These are phyloP conservation scores for Diaporthe sp. DNA, from an alignment of 2,329 filamentous ascomycete species.

Conservation along the genomic window DNA sequence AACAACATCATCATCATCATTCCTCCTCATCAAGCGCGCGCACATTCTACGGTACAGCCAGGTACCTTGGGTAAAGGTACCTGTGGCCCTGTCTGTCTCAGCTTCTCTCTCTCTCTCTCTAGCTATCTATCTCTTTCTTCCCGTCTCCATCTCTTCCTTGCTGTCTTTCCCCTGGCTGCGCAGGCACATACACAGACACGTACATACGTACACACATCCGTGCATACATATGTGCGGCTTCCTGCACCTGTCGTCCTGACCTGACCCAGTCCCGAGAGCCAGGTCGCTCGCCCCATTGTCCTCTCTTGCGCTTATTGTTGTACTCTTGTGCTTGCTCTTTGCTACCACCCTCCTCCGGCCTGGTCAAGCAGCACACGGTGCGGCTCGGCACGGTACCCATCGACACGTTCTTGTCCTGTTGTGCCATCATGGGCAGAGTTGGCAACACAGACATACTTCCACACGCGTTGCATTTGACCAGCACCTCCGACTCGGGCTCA, in stretches of 20 bases:
- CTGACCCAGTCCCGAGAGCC: slow-evolving; percentile 28
- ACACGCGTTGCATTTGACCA: slow-evolving; percentile 21
- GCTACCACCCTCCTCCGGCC: neutral
- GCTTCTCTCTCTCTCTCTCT: neutral
- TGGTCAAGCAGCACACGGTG: slow-evolving; percentile 21
- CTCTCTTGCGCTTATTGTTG: slow-evolving; percentile 4
- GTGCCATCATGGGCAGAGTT: neutral
- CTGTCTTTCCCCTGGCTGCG: neutral
- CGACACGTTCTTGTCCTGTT: slow-evolving; percentile 8
- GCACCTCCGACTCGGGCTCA: slow-evolving; percentile 3
- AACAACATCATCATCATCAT: neutral
- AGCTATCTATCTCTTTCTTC: neutral
- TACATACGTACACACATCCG: neutral
- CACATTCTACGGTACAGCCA: neutral
- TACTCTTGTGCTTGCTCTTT: neutral
- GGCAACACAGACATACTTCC: slow-evolving; percentile 3
- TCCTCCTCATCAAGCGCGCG: neutral
- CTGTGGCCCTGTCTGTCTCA: slow-evolving; percentile 9
- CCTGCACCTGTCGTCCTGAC: slow-evolving; percentile 38
- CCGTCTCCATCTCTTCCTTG: neutral
- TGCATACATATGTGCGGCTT: slow-evolving; percentile 14
- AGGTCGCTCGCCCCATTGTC: slow-evolving; percentile 23
- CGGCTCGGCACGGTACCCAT: slow-evolving; percentile 14
- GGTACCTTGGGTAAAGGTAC: neutral
- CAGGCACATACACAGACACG: neutral